Percentiles rank a stretch among this genome's conserved stretches.
Evolutionary conservation across 176 grass and related monocot genomes (phyloP).

Genomic region (barley (Hordeum vulgare)): DNA sequence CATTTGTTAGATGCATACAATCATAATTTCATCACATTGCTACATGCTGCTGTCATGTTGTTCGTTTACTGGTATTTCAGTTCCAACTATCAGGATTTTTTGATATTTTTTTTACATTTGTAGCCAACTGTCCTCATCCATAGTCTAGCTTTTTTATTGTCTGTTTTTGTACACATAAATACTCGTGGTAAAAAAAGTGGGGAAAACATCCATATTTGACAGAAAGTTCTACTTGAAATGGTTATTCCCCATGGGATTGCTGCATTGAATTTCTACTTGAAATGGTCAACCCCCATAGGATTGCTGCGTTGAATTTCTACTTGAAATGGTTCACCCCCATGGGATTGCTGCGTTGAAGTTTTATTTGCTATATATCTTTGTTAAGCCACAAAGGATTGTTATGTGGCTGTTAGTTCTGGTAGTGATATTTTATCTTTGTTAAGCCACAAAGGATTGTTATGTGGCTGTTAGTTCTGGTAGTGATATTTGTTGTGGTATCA

Average conservation of each 20-base stretch:
- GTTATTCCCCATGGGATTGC: not conserved
- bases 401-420: not conserved
- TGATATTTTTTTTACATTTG: not conserved
- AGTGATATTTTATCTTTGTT: not conserved
- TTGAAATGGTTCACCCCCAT: not conserved
- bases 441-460: not conserved
- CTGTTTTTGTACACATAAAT: not conserved
- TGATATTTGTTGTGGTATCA: not conserved
- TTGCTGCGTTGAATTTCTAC: not conserved
- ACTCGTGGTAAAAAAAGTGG: not conserved
- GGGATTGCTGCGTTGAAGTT: not conserved
- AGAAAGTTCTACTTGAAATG: not conserved
- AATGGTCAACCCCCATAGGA: not conserved
- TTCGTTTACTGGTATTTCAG: not conserved
- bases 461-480: not conserved
- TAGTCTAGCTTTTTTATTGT: not conserved
- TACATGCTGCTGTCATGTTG: not conserved
- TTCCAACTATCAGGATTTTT: not conserved
- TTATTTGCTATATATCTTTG: not conserved
- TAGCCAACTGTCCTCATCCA: not conserved
- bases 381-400: not conserved
- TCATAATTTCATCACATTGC: not conserved
- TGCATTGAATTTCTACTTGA: not conserved
- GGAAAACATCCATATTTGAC: not conserved
- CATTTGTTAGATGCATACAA: slow-evolving; percentile 1